Evolutionary conservation across 1,284 basidiomycete genomes (phyloP).

Genomic region (Rhodofomes roseus): DNA sequence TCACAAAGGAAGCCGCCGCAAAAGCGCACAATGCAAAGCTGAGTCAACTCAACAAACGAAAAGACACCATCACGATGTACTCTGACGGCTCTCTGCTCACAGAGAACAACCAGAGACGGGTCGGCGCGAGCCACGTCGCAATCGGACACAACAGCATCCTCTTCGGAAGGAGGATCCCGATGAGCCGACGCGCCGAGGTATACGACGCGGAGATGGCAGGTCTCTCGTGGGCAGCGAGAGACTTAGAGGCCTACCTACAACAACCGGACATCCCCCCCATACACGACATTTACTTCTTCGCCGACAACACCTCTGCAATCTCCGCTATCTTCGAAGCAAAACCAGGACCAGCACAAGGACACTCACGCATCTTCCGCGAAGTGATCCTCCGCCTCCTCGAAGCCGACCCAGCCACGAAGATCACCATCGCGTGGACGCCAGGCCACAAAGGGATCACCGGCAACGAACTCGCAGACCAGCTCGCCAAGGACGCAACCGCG

Average conservation of each 20-base stretch:
- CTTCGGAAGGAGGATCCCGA: background rate
- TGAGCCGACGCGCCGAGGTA: background rate
- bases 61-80: background rate
- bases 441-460: slow-evolving; percentile 25
- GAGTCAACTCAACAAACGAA: background rate
- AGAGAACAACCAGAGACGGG: background rate
- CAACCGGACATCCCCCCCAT: background rate
- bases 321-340: background rate
- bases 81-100: no score
- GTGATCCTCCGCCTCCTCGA: background rate
- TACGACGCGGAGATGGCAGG: background rate
- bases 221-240: slow-evolving; percentile 2
- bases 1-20: no score
- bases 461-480: slow-evolving; percentile 27
- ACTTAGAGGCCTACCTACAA: background rate
- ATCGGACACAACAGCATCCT: background rate
- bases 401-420: background rate
- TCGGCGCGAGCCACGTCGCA: background rate
- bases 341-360: background rate
- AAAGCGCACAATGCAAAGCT: background rate
- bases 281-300: background rate
- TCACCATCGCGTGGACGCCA: slow-evolving; percentile 19
- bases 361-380: background rate
- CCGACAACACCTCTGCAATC: slow-evolving; percentile 2
- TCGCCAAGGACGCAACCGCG: no score